phyloP scores from a whole-genome alignment of 257 asterid species.

The Primulina tabacum region DNA sequence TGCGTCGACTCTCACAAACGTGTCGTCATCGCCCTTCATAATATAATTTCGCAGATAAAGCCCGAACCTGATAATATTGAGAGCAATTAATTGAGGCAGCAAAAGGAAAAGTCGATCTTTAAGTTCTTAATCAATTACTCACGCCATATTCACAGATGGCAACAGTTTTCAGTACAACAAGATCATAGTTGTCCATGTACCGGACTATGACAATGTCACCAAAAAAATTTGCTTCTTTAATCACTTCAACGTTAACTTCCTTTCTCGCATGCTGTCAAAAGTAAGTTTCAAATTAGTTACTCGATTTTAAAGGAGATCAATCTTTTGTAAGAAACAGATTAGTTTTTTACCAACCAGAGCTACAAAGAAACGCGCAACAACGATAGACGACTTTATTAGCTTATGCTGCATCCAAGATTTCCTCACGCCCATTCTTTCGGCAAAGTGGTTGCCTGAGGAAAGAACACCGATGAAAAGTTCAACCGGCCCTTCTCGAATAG shows the following conservation, averaged over 20 bases:
- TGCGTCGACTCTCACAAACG: constrained; percentile 84
- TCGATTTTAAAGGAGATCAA: background rate
- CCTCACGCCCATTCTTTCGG: constrained; percentile 94
- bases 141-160: constrained; percentile 97
- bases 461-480: constrained; percentile 88
- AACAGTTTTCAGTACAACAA: constrained; percentile 87
- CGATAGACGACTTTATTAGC: constrained; percentile 65
- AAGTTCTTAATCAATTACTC: constrained; percentile 28
- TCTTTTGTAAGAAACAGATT: constrained; percentile 10
- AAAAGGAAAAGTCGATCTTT: constrained; percentile 14
- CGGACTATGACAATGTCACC: constrained; percentile 93
- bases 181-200: constrained; percentile 89
- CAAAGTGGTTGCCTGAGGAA: constrained; percentile 96
- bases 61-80: constrained; percentile 49
- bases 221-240: constrained; percentile 88
- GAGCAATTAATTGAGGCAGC: background rate
- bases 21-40: constrained; percentile 95
- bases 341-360: constrained; percentile 65
- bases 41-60: constrained; percentile 62
- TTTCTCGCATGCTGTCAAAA: constrained; percentile 66
- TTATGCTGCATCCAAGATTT: constrained; percentile 92
- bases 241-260: constrained; percentile 71
- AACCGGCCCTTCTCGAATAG: constrained; percentile 49
- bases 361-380: constrained; percentile 87
- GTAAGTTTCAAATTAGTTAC: constrained; percentile 24